phyloP scores from a whole-genome alignment of 2,329 filamentous ascomycete genomes.

The Fusarium floridanum region DNA sequence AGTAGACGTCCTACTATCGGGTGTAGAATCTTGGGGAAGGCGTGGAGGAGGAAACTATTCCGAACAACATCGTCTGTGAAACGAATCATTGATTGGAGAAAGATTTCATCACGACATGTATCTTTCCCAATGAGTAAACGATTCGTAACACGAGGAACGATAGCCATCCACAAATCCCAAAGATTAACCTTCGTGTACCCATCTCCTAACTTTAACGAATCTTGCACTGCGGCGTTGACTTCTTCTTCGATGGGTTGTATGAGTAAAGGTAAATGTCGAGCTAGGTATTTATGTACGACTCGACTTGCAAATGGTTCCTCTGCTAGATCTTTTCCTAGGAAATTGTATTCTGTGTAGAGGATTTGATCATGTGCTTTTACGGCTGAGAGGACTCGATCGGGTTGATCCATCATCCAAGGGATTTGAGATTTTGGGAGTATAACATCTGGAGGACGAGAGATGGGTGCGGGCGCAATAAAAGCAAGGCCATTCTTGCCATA shows the following conservation, averaged over 20 bases:
- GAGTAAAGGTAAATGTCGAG: constrained; percentile 55
- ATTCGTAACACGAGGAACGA: constrained; percentile 60
- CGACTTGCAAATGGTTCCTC: constrained; percentile 55
- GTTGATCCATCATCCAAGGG: constrained; percentile 61
- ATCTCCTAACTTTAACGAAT: constrained; percentile 41
- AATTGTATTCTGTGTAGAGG: constrained; percentile 57
- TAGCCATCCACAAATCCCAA: constrained; percentile 59
- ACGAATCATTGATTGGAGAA: constrained; percentile 60
- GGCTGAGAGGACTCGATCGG: constrained; percentile 58
- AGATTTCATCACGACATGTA: constrained; percentile 57
- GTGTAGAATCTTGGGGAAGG: constrained; percentile 62
- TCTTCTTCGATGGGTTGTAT: constrained; percentile 59
- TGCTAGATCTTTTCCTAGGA: constrained; percentile 53
- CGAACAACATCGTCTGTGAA: constrained; percentile 65
- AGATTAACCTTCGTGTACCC: constrained; percentile 57
- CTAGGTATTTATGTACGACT: constrained; percentile 59
- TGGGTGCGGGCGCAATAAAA: constrained; percentile 58
- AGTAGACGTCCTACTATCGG: constrained; percentile 62
- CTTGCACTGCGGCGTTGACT: constrained; percentile 51
- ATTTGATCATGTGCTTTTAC: constrained; percentile 57
- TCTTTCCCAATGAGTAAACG: constrained; percentile 56
- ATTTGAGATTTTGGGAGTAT: constrained; percentile 59
- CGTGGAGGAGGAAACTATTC: constrained; percentile 59
- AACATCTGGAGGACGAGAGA: constrained; percentile 58
- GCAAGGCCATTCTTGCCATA: constrained; percentile 57